These are phyloP conservation scores for Dittrichia graveolens DNA, from an alignment of 129 eudicot species.

Conservation along the genomic window DNA sequence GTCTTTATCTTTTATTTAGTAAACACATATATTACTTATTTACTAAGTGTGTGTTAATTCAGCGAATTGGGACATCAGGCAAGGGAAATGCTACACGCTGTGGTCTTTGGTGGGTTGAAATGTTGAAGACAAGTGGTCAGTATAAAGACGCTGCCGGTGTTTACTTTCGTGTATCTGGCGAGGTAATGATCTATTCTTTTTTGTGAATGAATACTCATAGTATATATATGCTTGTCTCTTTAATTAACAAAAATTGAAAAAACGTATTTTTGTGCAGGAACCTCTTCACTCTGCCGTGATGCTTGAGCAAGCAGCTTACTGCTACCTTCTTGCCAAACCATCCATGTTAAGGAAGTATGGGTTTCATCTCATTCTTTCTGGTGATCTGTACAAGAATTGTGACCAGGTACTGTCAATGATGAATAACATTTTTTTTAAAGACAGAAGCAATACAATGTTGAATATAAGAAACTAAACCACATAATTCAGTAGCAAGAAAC, in stretches of 20 bases:
- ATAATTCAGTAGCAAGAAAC: constrained; percentile 4
- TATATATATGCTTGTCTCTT: neutral
- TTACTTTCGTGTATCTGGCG: constrained; percentile 92
- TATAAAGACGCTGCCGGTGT: constrained; percentile 92
- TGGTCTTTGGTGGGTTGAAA: constrained; percentile 99
- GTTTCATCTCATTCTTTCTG: constrained; percentile 97
- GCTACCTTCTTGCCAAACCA: constrained; percentile 81
- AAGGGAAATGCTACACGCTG: constrained; percentile 83
- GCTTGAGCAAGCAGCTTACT: constrained; percentile 99
- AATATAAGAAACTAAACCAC: neutral
- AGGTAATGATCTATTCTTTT: constrained; percentile 69
- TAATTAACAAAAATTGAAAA: constrained; percentile 12
- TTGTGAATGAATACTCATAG: constrained; percentile 31
- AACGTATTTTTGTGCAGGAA: constrained; percentile 47
- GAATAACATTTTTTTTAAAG: constrained; percentile 10
- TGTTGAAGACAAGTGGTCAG: constrained; percentile 89
- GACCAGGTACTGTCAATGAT: constrained; percentile 64
- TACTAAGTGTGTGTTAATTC: constrained; percentile 23
- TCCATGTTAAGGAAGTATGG: constrained; percentile 92
- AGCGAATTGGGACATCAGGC: constrained; percentile 82
- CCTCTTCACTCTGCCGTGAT: constrained; percentile 89
- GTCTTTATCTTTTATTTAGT: neutral
- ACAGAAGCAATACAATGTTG: neutral
- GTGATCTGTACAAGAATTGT: constrained; percentile 86
- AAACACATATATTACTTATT: constrained; percentile 5